Conservation (phyloP, 1,284 basidiomycete species). For the Papiliotrema flavescens region DNA sequence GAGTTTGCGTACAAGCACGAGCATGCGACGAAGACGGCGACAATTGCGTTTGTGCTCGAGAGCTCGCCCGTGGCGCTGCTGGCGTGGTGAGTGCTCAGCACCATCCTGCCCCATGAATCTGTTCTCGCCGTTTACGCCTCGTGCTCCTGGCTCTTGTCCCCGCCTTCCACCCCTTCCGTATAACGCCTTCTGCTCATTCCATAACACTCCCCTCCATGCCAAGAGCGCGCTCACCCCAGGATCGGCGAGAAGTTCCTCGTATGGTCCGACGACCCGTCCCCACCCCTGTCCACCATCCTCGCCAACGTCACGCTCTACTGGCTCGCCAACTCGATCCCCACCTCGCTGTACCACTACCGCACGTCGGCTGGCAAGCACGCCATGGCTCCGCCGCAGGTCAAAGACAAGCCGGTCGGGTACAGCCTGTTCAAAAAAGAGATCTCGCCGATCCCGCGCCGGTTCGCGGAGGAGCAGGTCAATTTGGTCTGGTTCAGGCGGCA, state of each 20-base stretch:
- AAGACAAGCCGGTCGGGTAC: conserved; percentile 47
- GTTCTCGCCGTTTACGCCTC: too few species aligned
- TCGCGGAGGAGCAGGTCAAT: conserved; percentile 37
- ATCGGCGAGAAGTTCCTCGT: conserved; percentile 50
- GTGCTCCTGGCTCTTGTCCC: too few species aligned
- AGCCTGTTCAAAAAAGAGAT: conserved; percentile 48
- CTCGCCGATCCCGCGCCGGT: conserved; percentile 40
- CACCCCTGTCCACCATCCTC: conserved; percentile 31
- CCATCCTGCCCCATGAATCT: too few species aligned
- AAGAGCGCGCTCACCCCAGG: conserved; percentile 17
- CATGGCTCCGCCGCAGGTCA: conserved; percentile 3
- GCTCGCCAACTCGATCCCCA: conserved; percentile 47
- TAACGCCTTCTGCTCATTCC: too few species aligned
- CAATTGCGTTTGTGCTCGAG: conserved; percentile 45
- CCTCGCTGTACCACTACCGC: conserved; percentile 51
- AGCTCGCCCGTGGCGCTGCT: conserved; percentile 46
- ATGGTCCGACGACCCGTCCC: conserved; percentile 44
- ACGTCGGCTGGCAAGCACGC: conserved; percentile 5
- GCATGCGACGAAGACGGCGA: conserved; percentile 47
- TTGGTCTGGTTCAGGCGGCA: conserved; percentile 42
- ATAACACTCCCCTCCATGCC: not conserved
- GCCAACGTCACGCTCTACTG: conserved; percentile 49
- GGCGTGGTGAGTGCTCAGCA: conserved; percentile 37
- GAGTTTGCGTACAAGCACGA: conserved; percentile 21
- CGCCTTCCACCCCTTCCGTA: too few species aligned